Base-by-base conservation (phyloP, 164 flowering plant genomes). In the Annona cherimola region DNA sequence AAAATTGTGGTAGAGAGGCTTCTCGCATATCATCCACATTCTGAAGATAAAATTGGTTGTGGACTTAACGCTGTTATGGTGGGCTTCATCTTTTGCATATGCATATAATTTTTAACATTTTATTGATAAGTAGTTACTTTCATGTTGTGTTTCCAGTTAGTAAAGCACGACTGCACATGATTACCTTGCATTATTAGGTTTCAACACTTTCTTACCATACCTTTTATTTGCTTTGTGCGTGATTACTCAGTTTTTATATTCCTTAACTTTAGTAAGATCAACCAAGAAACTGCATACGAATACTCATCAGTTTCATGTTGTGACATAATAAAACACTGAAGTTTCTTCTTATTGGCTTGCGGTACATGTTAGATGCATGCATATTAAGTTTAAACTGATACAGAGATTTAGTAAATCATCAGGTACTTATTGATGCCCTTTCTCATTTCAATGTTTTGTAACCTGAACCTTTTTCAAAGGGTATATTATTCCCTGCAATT, bases 31-130 rank as follows among this genome's bases (percentile, higher is more conserved):
- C 97, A 94, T 81, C 97, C 94, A 14, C 88, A 83, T 79, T 80
- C 88, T 41, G 91, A 85, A 75, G 98, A 89, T 85, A 94, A 94
- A 85, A 86, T 94, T 82, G 98, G 97, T 61, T 87, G 89, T 63
- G 98, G 97, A 46, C 82, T 90, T 63, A 88, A 90, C 76, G 84
- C 80, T 44, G 86, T 94, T 43, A 89, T 92, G 96, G 97, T 94
- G 57, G 79, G 76, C 44, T 43, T 43, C 39, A 66, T 43, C 14
- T 18, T 66, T 6, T 18, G 8, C 44, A 18, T 66, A 12, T 35
- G 65, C 57, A 55, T 41, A 20, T 7, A 67, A 7, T 50, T 50
- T 50, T 50, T 50, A 2, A 50, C 14, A 50, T 50, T 11, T 50
- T 11, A 50, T 50, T 9, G 57, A 1, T 50, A 16, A 50, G 14